phyloP scores from a whole-genome alignment of 768 basidiomycete species.

The Antrodiella citrinella region DNA sequence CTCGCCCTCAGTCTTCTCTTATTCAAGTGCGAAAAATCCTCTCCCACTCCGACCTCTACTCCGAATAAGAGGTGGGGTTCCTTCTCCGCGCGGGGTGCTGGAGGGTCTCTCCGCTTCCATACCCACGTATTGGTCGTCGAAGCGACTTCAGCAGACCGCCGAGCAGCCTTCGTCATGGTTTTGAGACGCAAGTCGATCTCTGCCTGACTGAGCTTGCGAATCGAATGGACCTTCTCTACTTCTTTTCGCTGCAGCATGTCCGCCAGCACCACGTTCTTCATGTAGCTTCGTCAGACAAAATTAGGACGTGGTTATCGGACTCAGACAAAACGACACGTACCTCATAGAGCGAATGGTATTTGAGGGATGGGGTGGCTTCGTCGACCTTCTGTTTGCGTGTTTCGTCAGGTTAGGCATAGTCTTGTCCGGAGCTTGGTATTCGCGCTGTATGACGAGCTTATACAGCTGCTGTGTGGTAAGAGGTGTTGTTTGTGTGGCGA shows the following conservation, averaged over 20 bases:
- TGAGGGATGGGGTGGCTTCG: slow-evolving; percentile 30
- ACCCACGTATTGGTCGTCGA: slow-evolving; percentile 30
- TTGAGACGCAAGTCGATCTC: slow-evolving; percentile 17
- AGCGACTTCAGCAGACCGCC: slow-evolving; percentile 14
- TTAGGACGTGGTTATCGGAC: not conserved
- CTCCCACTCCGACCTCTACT: slow-evolving; percentile 36
- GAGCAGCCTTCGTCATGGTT: slow-evolving; percentile 16
- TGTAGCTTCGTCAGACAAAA: slow-evolving; percentile 31
- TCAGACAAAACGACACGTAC: slow-evolving; percentile 23
- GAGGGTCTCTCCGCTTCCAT: slow-evolving; percentile 24
- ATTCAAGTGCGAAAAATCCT: slow-evolving; percentile 51
- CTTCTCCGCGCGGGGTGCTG: not conserved
- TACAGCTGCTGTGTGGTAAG: slow-evolving; percentile 22
- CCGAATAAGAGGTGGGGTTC: slow-evolving; percentile 20
- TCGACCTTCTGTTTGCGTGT: not conserved
- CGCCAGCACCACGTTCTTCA: slow-evolving; percentile 46
- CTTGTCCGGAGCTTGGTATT: not conserved
- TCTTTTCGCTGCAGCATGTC: slow-evolving; percentile 33
- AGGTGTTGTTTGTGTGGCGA: slow-evolving; percentile 13
- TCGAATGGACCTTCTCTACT: slow-evolving; percentile 34
- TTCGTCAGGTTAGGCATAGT: slow-evolving; percentile 7
- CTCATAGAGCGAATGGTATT: slow-evolving; percentile 48
- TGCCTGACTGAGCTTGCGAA: slow-evolving; percentile 21
- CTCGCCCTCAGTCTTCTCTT: slow-evolving; percentile 42
- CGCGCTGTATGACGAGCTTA: slow-evolving; percentile 17